Base-by-base conservation (phyloP, 352 stramenopile genomes). In the Pythium coloratum region DNA sequence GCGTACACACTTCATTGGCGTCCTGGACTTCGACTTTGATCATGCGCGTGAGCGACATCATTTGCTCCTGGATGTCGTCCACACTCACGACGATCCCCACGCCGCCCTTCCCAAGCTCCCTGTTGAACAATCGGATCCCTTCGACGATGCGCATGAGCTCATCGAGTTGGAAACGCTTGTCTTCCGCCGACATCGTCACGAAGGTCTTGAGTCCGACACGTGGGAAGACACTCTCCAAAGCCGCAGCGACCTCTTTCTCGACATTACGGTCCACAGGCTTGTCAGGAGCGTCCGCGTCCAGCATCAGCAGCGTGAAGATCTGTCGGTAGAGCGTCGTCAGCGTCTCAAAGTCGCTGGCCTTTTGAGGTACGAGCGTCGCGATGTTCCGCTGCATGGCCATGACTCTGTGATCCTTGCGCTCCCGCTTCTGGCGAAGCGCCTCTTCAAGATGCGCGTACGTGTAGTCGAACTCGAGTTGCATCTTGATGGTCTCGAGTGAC, bases 201-300 rank as follows among this genome's bases (percentile, higher is more conserved):
- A 98, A 98, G 8, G 89, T 87, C 72, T 97, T 97, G 51, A 98
- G 82, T 2, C 91, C 93, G 32, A 97, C 94, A 4, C 92, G 86
- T 13, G 95, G 95, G 80, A 98, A 98, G 20, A 98, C 94, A n/a
- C 86, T 97, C 75, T 98, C 94, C 5, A 98, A 76, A 12, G 91
- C 94, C 9, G 92, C 90, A 3, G 92, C 91, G 1, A 98, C 76
- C 53, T 97, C 90, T 57, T 90, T 89, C 61, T 96, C 86, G 24
- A 94, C 74, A 8, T 82, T 72, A 34, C 89, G 80, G 55, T 96
- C 88, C 34, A 90, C 77, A 14, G 71, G 69, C 32, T 66, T 76
- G 18, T 77, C 69, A 2, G 26, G 46, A 1, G 66, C 67, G 8
- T 78, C 69, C 0, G 78, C 83, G 57, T 95, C 81, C 33, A 94